A percentile compares a stretch with the other conserved stretches of the same genome.
phyloP scores from a whole-genome alignment of 192 early-diverging fungal species.

The Irineochytrium annulatum region DNA sequence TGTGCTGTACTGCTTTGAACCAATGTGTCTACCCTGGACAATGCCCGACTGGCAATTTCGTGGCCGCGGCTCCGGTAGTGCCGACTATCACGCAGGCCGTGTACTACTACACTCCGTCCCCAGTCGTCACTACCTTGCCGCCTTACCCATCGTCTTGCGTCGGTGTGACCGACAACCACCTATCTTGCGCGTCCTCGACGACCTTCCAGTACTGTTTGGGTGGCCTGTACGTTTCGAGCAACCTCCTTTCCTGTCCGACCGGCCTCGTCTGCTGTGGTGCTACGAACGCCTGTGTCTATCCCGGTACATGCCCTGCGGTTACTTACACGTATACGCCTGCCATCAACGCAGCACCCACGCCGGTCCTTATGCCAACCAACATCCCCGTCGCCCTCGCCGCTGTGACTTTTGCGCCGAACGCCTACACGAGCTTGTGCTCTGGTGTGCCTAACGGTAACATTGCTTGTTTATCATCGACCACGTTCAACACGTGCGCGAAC shows the following conservation, averaged over 20 bases:
- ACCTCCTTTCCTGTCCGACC: not conserved
- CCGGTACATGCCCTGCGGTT: not conserved
- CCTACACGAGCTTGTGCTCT: not conserved
- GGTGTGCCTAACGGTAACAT: not conserved
- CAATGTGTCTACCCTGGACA: not conserved
- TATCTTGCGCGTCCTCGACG: conserved; percentile 4
- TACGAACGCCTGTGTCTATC: not conserved
- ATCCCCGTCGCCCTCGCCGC: not conserved
- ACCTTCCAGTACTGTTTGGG: not conserved
- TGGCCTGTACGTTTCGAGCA: not conserved
- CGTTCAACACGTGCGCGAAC: conserved; percentile 1
- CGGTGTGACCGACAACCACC: not conserved
- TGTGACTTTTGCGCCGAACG: not conserved
- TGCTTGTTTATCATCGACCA: conserved; percentile 6
- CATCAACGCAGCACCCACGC: conserved; percentile 1
- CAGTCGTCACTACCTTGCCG: not conserved
- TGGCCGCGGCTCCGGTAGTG: not conserved
- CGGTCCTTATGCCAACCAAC: not conserved
- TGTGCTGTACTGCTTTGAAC: conserved; percentile 18
- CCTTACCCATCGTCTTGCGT: not conserved
- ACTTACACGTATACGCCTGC: not conserved
- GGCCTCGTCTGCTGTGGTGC: conserved; percentile 1
- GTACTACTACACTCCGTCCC: not conserved
- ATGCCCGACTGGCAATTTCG: not conserved
- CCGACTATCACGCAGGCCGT: not conserved